These are phyloP conservation scores for Cryomyces minteri DNA, from an alignment of 495 filamentous ascomycete genomes.

Conservation along the genomic window DNA sequence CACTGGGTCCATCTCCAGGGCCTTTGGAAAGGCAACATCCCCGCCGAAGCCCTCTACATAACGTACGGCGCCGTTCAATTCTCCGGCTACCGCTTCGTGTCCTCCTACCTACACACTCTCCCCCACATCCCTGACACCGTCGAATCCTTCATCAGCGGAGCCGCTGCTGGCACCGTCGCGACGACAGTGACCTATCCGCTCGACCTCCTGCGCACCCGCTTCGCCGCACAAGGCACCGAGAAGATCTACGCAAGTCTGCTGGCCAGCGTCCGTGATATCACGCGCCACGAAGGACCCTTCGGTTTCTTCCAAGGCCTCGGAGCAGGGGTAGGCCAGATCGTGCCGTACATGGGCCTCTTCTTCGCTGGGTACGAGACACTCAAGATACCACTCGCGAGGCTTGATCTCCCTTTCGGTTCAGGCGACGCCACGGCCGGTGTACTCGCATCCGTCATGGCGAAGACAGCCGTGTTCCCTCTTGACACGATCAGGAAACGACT, in stretches of 20 bases:
- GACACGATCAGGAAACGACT: slow-evolving; percentile 84
- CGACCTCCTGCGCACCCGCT: slow-evolving; percentile 83
- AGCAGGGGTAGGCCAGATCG: slow-evolving; percentile 66
- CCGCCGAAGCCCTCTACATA: slow-evolving; percentile 85
- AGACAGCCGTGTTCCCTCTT: slow-evolving; percentile 84
- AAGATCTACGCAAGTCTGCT: slow-evolving; percentile 54
- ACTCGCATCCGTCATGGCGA: slow-evolving; percentile 58
- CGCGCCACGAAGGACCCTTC: slow-evolving; percentile 45
- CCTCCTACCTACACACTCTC: slow-evolving; percentile 31
- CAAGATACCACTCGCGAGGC: slow-evolving; percentile 32
- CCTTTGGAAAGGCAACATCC: slow-evolving; percentile 96
- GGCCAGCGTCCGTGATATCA: slow-evolving; percentile 51
- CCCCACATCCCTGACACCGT: slow-evolving; percentile 35
- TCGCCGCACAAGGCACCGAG: slow-evolving; percentile 84
- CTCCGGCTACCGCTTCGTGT: slow-evolving; percentile 62
- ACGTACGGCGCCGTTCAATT: slow-evolving; percentile 81
- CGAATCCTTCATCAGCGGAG: slow-evolving; percentile 66
- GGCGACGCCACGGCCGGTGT: slow-evolving; percentile 71
- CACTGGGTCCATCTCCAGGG: slow-evolving; percentile 24
- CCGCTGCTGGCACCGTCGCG: slow-evolving; percentile 57
- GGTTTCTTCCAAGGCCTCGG: slow-evolving; percentile 80
- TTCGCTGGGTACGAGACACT: slow-evolving; percentile 71
- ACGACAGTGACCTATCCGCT: slow-evolving; percentile 81
- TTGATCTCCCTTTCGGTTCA: slow-evolving; percentile 35
- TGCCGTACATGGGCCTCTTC: slow-evolving; percentile 94